These are phyloP conservation scores for Naganishia onofrii DNA, from an alignment of 768 basidiomycete species.

Conservation along the genomic window DNA sequence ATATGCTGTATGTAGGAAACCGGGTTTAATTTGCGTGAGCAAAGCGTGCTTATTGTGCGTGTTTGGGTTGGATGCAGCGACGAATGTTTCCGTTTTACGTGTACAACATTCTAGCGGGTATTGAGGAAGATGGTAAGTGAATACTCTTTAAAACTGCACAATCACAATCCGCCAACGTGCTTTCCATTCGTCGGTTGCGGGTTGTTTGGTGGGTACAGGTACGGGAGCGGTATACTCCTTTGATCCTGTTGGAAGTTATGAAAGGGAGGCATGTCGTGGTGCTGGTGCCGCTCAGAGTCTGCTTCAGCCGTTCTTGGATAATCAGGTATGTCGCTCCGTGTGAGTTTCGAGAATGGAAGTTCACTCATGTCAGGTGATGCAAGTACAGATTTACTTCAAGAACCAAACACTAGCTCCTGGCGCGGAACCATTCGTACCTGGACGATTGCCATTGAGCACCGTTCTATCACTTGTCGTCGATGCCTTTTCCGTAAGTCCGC, in stretches of 20 bases:
- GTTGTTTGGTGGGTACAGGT: slow-evolving; percentile 57
- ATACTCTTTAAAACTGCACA: background rate
- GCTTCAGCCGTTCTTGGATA: slow-evolving; percentile 96
- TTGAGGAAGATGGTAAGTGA: slow-evolving; percentile 87
- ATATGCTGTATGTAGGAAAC: slow-evolving; percentile 60
- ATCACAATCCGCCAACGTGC: background rate
- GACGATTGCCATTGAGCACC: slow-evolving; percentile 72
- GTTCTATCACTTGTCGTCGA: slow-evolving; percentile 88
- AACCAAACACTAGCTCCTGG: slow-evolving; percentile 79
- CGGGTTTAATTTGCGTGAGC: slow-evolving; percentile 61
- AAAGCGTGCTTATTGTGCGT: background rate
- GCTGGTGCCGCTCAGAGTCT: slow-evolving; percentile 92
- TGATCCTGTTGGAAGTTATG: slow-evolving; percentile 97
- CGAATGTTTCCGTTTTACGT: slow-evolving; percentile 87
- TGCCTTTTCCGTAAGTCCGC: slow-evolving; percentile 68
- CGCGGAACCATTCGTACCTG: slow-evolving; percentile 63
- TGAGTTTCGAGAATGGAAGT: background rate
- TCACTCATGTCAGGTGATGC: background rate
- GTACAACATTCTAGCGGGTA: slow-evolving; percentile 91
- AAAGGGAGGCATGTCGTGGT: slow-evolving; percentile 92
- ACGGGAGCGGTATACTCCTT: slow-evolving; percentile 99
- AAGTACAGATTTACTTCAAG: slow-evolving; percentile 86
- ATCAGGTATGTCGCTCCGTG: slow-evolving; percentile 67
- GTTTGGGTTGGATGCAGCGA: background rate
- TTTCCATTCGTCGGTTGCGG: slow-evolving; percentile 3